Percentiles rank a stretch among this genome's conserved stretches.
These are phyloP conservation scores for Tirmania nivea DNA, from an alignment of 495 filamentous ascomycete genomes.

Conservation along the genomic window DNA sequence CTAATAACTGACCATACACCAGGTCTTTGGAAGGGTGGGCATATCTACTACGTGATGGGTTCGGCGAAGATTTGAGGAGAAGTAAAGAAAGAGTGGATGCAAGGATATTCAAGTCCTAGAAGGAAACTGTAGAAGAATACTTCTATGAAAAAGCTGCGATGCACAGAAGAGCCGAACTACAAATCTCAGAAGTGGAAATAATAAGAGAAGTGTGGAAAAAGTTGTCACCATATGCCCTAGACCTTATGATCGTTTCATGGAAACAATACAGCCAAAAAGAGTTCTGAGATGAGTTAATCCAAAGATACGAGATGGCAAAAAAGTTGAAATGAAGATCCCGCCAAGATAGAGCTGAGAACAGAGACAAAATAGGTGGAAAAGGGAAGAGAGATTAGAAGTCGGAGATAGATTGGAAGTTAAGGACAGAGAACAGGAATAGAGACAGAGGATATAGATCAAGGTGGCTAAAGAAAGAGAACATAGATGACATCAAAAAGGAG, in stretches of 20 bases:
- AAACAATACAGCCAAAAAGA: neutral
- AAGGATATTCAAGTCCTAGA: neutral
- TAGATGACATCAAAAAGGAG: too few species aligned
- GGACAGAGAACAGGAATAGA: neutral
- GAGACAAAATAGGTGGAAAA: neutral
- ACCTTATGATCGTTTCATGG: neutral
- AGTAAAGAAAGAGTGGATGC: neutral
- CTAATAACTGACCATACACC: neutral
- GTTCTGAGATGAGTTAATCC: neutral
- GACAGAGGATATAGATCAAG: neutral
- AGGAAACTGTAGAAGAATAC: neutral
- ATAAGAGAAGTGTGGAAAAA: neutral
- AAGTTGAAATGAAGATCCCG: neutral
- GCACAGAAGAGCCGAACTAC: neutral
- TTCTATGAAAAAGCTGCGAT: neutral
- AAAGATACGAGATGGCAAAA: neutral
- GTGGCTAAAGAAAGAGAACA: neutral
- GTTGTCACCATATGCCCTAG: neutral
- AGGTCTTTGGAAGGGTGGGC: neutral
- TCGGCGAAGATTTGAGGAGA: neutral
- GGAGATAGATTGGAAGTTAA: neutral
- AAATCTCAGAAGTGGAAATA: neutral
- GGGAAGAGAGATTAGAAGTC: neutral
- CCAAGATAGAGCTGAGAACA: too few species aligned
- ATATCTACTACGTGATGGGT: neutral